phyloP scores from a whole-genome alignment of 164 flowering plant species.

The Vitis rupestris region DNA sequence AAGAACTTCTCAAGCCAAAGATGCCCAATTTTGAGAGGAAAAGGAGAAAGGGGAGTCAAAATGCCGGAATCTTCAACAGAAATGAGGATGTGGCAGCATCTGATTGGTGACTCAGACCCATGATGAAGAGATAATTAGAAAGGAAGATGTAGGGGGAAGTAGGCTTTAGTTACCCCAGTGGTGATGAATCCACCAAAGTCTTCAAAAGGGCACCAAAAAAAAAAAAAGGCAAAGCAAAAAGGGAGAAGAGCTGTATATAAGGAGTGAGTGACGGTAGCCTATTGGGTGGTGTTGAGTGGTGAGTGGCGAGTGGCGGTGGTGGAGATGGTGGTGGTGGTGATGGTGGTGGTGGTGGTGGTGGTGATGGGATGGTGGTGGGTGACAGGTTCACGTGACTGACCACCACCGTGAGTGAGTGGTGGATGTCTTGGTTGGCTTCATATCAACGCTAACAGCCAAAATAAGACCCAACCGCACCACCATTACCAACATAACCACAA shows the following conservation, averaged over 20 bases:
- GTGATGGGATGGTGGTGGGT: slow-evolving; percentile 33
- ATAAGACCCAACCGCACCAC: slow-evolving; percentile 12
- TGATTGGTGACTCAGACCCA: too few relatives aligned
- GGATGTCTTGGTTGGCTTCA: slow-evolving; percentile 53
- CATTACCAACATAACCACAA: slow-evolving; percentile 9
- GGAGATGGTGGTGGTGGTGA: background rate
- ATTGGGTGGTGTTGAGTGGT: slow-evolving; percentile 10
- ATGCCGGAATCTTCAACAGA: background rate
- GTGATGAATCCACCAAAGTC: slow-evolving; percentile 16
- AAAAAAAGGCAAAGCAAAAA: background rate
- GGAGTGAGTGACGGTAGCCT: slow-evolving; percentile 14
- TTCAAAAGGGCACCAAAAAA: slow-evolving; percentile 3
- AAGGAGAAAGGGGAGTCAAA: background rate
- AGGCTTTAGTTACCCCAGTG: slow-evolving; percentile 5
- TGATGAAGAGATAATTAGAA: too few relatives aligned
- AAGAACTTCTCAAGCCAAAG: background rate
- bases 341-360: slow-evolving; percentile 5
- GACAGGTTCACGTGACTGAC: slow-evolving; percentile 53
- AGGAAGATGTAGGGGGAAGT: too few relatives aligned
- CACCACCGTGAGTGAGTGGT: slow-evolving; percentile 19
- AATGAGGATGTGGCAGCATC: too few relatives aligned
- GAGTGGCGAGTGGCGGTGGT: slow-evolving; percentile 2
- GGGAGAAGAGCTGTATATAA: background rate
- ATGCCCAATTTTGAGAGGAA: background rate
- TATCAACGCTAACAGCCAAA: slow-evolving; percentile 66